Base-by-base conservation (phyloP, 495 filamentous ascomycete genomes). In the Venustampulla echinocandica region DNA sequence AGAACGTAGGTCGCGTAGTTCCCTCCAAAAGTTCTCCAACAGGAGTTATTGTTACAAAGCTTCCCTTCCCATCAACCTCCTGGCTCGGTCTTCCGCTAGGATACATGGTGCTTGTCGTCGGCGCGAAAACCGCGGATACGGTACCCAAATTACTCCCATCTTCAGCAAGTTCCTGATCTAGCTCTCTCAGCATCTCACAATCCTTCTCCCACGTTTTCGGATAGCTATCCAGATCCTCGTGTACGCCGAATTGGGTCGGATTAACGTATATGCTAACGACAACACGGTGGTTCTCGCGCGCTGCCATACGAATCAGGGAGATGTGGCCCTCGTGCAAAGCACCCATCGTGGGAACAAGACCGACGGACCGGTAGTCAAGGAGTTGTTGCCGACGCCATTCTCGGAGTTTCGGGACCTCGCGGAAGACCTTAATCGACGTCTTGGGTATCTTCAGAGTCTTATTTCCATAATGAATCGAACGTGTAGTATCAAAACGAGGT, bases 321-420 rank as follows among this genome's bases (percentile, higher is more conserved):
- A 96, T 65, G 62, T 98, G 92, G 20, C 92, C 92, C 47, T 83
- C 75, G 63, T 98, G 92, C 0, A 98, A 75, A 13, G 92, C 92
- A 30, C 92, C 92, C 90, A 98, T 96, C 9, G 92, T 98, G 0
- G 92, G 92, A 6, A 98, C 87, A 9, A 98, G 77, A 35, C 84
- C 88, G 39, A 98, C 79, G 14, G 80, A 80, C 24, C 82, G 78
- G 58, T 81, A 73, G 52, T 79, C 71, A 41, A 80, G 69, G 34
- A 82, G 68, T 23, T 90, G 75, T 22, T 79, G 68, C 1, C 74
- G 75, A 13, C 90, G 85, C 66, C 81, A 77, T 56, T 76, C 61
- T 38, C 89, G 87, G 27, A 96, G 71, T 1, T 71, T 65, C 15
- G 80, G 64, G 47, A 90, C 76, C 54, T 83, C 79, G 50, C 81